A percentile compares a stretch with the other conserved stretches of the same genome.
These are phyloP conservation scores for Deinandra increscens DNA, from an alignment of 129 eudicot genomes.

Conservation along the genomic window DNA sequence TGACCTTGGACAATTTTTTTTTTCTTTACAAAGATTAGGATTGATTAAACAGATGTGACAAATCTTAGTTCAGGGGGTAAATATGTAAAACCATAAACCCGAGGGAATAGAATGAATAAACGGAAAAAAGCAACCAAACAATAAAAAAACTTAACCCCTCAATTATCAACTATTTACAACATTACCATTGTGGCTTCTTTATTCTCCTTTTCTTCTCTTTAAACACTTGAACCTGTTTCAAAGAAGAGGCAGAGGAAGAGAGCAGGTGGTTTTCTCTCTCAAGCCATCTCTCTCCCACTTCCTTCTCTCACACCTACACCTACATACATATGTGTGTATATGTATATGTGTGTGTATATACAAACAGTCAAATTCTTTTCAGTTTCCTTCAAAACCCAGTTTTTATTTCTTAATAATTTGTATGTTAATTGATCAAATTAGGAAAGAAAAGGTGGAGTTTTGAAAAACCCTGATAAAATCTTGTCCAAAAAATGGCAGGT, in stretches of 20 bases:
- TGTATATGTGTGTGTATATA: constrained; percentile 2
- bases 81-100: constrained; percentile 10
- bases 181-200: constrained; percentile 37
- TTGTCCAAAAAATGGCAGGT: constrained; percentile 43
- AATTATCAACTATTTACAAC: constrained; percentile 22
- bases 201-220: constrained; percentile 29
- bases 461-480: constrained; percentile 12
- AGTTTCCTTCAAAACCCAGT: constrained; percentile 16
- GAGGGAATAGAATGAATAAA: not conserved
- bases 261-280: constrained; percentile 43
- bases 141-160: constrained; percentile 19
- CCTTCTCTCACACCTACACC: constrained; percentile 9
- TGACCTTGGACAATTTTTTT: too few relatives aligned
- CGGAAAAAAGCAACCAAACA: not conserved
- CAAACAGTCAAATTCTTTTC: constrained; percentile 20
- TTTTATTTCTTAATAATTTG: constrained; percentile 30
- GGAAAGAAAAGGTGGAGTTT: constrained; percentile 14
- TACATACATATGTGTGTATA: not conserved
- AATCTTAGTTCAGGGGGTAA: not conserved
- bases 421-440: constrained; percentile 15
- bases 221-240: constrained; percentile 37
- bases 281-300: constrained; percentile 44
- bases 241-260: constrained; percentile 44
- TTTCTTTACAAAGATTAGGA: not conserved
- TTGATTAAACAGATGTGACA: not conserved